These are phyloP conservation scores for Solanum chiquidenum DNA, from an alignment of 257 asterid genomes.

Conservation along the genomic window DNA sequence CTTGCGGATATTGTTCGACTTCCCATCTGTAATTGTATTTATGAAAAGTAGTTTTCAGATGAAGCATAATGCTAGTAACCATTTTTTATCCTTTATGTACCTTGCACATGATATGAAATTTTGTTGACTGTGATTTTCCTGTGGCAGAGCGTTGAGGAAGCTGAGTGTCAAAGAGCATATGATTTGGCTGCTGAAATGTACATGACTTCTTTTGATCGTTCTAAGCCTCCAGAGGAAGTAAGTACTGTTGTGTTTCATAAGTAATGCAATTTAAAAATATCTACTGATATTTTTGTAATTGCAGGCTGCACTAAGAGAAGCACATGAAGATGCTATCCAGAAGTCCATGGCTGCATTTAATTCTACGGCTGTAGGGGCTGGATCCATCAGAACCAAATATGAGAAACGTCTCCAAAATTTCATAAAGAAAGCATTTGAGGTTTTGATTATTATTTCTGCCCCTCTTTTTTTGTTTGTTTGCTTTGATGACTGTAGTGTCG, in stretches of 20 bases:
- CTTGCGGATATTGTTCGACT: neutral
- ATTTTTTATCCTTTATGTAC: neutral
- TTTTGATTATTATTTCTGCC: slow-evolving; percentile 7
- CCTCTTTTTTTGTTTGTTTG: neutral
- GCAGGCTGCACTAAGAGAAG: slow-evolving; percentile 84
- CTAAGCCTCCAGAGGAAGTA: slow-evolving; percentile 93
- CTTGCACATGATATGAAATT: neutral
- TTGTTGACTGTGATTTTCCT: neutral
- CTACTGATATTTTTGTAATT: slow-evolving; percentile 18
- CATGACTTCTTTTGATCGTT: slow-evolving; percentile 71
- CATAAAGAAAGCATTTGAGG: slow-evolving; percentile 90
- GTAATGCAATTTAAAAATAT: slow-evolving; percentile 1
- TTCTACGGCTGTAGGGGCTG: slow-evolving; percentile 83
- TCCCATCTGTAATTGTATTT: neutral
- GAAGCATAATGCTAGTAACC: neutral
- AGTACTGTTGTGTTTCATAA: slow-evolving; percentile 15
- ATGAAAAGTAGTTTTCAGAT: neutral
- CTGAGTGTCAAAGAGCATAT: slow-evolving; percentile 93
- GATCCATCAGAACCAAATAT: slow-evolving; percentile 68
- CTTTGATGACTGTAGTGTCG: neutral
- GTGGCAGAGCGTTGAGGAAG: slow-evolving; percentile 88
- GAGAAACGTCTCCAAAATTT: slow-evolving; percentile 78
- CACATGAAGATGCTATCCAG: slow-evolving; percentile 86
- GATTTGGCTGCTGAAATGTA: slow-evolving; percentile 69
- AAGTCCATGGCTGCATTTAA: slow-evolving; percentile 68